These are phyloP conservation scores for Xylariomycetidae sp. DNA, from an alignment of 2,329 filamentous ascomycete species.

Conservation along the genomic window DNA sequence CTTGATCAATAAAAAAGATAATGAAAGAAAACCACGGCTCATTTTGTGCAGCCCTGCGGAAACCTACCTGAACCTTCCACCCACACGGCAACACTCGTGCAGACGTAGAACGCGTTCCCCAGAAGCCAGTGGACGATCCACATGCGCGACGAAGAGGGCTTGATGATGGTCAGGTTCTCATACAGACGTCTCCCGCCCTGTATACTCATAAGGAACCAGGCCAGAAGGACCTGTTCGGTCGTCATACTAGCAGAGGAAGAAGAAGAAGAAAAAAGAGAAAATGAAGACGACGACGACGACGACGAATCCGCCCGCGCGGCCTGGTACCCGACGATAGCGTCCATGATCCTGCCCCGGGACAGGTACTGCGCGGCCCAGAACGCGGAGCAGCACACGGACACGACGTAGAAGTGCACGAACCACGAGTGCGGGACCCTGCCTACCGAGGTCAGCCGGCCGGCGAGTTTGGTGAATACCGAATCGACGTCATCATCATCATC, in stretches of 20 bases:
- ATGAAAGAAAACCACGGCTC: no score
- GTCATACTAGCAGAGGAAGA: no score
- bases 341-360: slow-evolving; percentile 49
- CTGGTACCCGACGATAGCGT: slow-evolving; percentile 38
- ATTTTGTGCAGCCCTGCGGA: background rate
- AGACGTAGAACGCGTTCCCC: slow-evolving; percentile 72
- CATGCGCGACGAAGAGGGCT: slow-evolving; percentile 72
- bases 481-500: slow-evolving; percentile 2
- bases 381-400: slow-evolving; percentile 63
- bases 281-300: no score
- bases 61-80: slow-evolving; percentile 70
- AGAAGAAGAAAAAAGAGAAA: no score
- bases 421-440: slow-evolving; percentile 76
- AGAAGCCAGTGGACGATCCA: slow-evolving; percentile 79
- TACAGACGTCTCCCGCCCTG: slow-evolving; percentile 73
- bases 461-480: slow-evolving; percentile 19
- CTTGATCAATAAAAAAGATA: no score
- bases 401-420: slow-evolving; percentile 83
- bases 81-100: slow-evolving; percentile 74
- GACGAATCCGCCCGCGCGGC: slow-evolving; percentile 24
- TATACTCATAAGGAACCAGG: slow-evolving; percentile 68
- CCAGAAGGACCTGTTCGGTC: slow-evolving; percentile 56
- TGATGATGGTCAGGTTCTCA: slow-evolving; percentile 64
- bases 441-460: slow-evolving; percentile 32
- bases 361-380: slow-evolving; percentile 70